Evolutionary conservation across 345 rosid species (phyloP).

Genomic region (Moricandia moricandioides): DNA sequence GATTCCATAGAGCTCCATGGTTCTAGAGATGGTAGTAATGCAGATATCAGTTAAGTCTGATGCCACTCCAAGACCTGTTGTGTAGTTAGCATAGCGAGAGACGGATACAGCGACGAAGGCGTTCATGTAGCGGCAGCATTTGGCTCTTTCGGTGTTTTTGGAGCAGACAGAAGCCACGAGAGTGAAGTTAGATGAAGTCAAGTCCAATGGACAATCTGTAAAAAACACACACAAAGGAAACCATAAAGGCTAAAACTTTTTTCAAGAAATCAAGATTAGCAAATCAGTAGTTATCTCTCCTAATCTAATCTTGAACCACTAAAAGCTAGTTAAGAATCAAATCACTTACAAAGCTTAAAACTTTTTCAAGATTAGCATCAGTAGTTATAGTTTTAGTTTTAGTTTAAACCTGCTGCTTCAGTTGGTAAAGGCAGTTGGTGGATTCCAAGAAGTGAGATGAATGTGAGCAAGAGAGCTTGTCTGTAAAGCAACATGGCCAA

Average conservation of each 20-base stretch:
- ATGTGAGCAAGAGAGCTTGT: conserved; percentile 42
- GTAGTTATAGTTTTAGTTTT: no score
- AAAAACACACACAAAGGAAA: conserved; percentile 4
- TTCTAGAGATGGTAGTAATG: conserved; percentile 58
- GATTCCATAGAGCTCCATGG: conserved; percentile 75
- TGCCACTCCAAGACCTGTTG: conserved; percentile 66
- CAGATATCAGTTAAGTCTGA: conserved; percentile 53
- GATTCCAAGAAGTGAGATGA: conserved; percentile 44
- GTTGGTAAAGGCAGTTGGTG: conserved; percentile 47
- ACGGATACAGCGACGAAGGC: conserved; percentile 73
- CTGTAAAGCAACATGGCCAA: conserved; percentile 42
- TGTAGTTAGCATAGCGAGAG: conserved; percentile 69
- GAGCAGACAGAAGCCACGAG: conserved; percentile 80
- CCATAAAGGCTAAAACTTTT: neutral
- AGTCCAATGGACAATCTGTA: conserved; percentile 87
- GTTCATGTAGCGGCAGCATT: conserved; percentile 93
- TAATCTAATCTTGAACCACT: neutral
- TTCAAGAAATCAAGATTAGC: neutral
- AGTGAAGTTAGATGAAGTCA: conserved; percentile 68
- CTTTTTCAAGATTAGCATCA: no score
- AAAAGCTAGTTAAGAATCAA: conserved; percentile 1
- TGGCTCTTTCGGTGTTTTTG: conserved; percentile 52
- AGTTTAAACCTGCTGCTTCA: conserved; percentile 52
- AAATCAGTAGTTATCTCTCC: neutral
- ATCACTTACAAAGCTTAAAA: no score